Conservation (phyloP, 495 filamentous ascomycete genomes). For the Annulohypoxylon bovei region DNA sequence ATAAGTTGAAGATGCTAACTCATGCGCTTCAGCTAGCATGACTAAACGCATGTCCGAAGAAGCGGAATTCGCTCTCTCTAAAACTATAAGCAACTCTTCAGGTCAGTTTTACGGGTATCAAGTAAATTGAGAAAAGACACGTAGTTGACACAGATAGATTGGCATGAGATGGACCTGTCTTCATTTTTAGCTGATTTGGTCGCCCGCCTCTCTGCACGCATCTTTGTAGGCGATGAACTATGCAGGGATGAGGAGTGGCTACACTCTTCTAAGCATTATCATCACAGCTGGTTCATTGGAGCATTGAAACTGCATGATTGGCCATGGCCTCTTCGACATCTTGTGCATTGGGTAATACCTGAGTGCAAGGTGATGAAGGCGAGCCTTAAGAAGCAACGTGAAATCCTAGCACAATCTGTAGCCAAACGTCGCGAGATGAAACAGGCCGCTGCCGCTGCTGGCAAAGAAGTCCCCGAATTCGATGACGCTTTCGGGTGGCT, state of each 20-base stretch:
- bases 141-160: slow-evolving; percentile 34
- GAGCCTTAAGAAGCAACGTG: slow-evolving; percentile 36
- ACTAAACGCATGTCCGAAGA: slow-evolving; percentile 54
- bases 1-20: not conserved
- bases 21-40: slow-evolving; percentile 39
- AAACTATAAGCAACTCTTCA: slow-evolving; percentile 37
- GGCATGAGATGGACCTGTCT: slow-evolving; percentile 36
- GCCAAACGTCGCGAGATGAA: slow-evolving; percentile 38
- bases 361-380: slow-evolving; percentile 37
- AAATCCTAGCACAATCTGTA: slow-evolving; percentile 44
- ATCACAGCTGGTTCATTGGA: slow-evolving; percentile 44
- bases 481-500: slow-evolving; percentile 54
- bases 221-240: slow-evolving; percentile 61
- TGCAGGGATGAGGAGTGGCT: slow-evolving; percentile 59
- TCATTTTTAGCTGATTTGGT: slow-evolving; percentile 46
- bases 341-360: slow-evolving; percentile 51
- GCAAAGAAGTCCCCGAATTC: slow-evolving; percentile 27
- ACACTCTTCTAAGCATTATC: slow-evolving; percentile 52
- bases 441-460: slow-evolving; percentile 23
- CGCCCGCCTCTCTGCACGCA: slow-evolving; percentile 54
- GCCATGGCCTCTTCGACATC: slow-evolving; percentile 45
- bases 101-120: slow-evolving; percentile 9
- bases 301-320: slow-evolving; percentile 45
- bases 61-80: slow-evolving; percentile 49
- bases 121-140: not conserved